Evolutionary conservation across 2,329 filamentous ascomycete genomes (phyloP), one percentile per base, ranked within the genome.

Genomic region (Pleomassaria siparia): DNA sequence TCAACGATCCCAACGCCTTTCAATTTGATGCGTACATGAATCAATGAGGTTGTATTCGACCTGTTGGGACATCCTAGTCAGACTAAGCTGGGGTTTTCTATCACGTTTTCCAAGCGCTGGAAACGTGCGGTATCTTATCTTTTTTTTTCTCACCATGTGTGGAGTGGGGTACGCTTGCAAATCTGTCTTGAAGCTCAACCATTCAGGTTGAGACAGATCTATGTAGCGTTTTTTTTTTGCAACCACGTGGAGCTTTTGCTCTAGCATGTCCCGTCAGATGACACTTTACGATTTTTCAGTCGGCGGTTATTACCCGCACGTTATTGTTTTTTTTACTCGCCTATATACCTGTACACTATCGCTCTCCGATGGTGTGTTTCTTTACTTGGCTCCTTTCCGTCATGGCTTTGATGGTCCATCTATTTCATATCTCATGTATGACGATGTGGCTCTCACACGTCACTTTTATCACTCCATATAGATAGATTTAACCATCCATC

Each of bases 11-110:
- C 40, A 51, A 58, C 41, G 41, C 51, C 22, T 44, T 51, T 10
- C 46, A 53, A 16, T 64, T 61, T 47, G 36, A 51, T 32, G 29
- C 35, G 20, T 60, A 62, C 30, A 47, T 45, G 49, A 60, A 33
- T 40, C 54, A 58, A 46, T 48, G 20, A 44, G 22, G 10, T 18
- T 4, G 4, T 4, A 7, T 12, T 18, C 32, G 16, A 18, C 15
- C 20, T 35, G 32, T 16, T 30, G 4, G 5, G 29, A n/a, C 12
- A n/a, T 16, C 6, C 16, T 35, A 18, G 32, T 16, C 20, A 18
- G 32, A 35, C 3, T 18, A 4, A 12, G 4, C 20, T 18, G 15
- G n/a, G 6, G 16, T 35, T 6, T 4, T n/a, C 32, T 18, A 8
- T 16, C 16, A 5, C 16, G 32, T 35, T 16, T 16, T 37, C 35